phyloP scores from a whole-genome alignment of 345 rosid species.

The Balakata baccata region DNA sequence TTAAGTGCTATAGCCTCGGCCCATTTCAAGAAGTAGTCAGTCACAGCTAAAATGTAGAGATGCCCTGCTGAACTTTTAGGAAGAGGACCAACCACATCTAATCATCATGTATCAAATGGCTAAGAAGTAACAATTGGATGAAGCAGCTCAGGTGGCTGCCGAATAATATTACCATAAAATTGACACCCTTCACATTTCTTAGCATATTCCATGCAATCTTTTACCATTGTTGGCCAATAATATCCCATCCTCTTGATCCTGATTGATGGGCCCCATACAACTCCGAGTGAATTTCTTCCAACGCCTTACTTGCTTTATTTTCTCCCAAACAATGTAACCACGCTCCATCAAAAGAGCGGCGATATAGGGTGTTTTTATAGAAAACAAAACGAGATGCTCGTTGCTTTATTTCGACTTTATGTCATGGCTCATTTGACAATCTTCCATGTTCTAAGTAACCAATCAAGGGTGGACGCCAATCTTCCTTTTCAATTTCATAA shows the following conservation, averaged over 20 bases:
- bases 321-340: neutral
- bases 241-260: no score
- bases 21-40: neutral
- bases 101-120: no score
- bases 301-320: no score
- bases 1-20: neutral
- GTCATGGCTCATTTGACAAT: neutral
- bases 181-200: no score
- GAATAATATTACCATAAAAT: no score
- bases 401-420: no score
- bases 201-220: no score
- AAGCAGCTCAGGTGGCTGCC: no score
- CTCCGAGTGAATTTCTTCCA: neutral
- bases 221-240: no score
- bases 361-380: neutral
- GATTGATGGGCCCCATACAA: neutral
- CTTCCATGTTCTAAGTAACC: neutral
- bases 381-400: neutral
- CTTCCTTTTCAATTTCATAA: no score
- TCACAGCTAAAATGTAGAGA: neutral
- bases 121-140: no score
- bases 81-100: no score
- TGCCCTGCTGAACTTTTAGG: neutral
- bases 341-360: neutral
- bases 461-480: neutral